Evolutionary conservation across 345 rosid genomes (phyloP), one percentile per base, ranked within the genome.

Genomic region (Eutrema japonicum): DNA sequence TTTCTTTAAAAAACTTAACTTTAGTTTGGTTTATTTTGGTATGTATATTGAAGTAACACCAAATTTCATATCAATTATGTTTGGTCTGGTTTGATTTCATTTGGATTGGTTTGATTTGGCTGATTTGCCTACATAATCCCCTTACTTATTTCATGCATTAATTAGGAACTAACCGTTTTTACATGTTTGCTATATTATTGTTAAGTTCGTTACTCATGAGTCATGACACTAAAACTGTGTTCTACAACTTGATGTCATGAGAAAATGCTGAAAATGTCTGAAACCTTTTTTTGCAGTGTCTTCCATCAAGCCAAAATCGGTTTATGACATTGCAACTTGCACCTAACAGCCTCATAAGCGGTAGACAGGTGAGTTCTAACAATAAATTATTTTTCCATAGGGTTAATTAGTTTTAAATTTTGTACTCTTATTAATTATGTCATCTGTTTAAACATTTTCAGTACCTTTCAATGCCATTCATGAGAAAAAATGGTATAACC

Each of bases 261-360:
- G 16, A 2, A 46, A 37, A 16, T 64, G 13, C 4, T 68, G 53
- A 54, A 54, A 54, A 41, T 56, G 43, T 22, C 16, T 68, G 43
- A 55, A 32, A 35, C n/a, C 22, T 27, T 36, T 45, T 45, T 2
- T 46, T 56, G 73, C 64, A 56, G 73, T 11, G n/a, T 41, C 32
- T 68, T 68, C 72, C 42, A 32, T 22, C 10, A 30, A 54, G 40
- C 11, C 11, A 32, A 55, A n/a, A 12, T 4, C 41, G 33, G 60
- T 55, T 55, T 35, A 55, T 55, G 60, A 55, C 8, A 8, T 33
- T 55, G 8, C 33, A 6, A n/a, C 12, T 55, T 33, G 26, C 22
- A 55, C 12, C 35, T 55, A 22, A 22, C 26, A 22, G 26, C 26
- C 26, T 22, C 26, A 1, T 22, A 22, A 22, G 2, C 0, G 26